Conservation (phyloP, 192 early-diverging fungal genomes). For the Allomyces arbusculus region DNA sequence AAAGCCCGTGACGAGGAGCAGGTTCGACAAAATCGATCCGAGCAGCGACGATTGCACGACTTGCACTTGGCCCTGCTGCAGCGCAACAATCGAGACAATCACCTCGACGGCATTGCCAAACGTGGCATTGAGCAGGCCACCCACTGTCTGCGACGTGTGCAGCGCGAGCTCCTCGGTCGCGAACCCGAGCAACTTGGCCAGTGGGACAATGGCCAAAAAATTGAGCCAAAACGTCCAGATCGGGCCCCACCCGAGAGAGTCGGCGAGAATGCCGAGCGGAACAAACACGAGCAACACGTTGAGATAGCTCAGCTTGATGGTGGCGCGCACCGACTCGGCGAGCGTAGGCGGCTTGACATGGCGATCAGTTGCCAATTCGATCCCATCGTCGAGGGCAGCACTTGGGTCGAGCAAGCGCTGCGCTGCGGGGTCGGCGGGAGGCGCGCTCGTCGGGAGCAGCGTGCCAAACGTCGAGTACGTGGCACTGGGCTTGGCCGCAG, state of each 20-base stretch:
- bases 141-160: slow-evolving; percentile 42
- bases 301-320: slow-evolving; percentile 28
- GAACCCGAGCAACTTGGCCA: slow-evolving; percentile 73
- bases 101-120: slow-evolving; percentile 54
- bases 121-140: slow-evolving; percentile 41
- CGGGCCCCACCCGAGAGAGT: slow-evolving; percentile 32
- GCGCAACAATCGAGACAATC: slow-evolving; percentile 30
- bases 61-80: slow-evolving; percentile 20
- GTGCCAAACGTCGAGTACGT: too few relatives aligned
- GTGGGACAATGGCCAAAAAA: slow-evolving; percentile 67
- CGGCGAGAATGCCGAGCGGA: slow-evolving; percentile 54
- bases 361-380: too few relatives aligned
- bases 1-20: slow-evolving; percentile 70
- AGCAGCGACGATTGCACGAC: slow-evolving; percentile 49
- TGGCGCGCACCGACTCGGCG: not conserved
- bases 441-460: too few relatives aligned
- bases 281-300: slow-evolving; percentile 54
- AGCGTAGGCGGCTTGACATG: not conserved
- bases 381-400: too few relatives aligned
- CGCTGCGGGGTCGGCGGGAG: too few relatives aligned
- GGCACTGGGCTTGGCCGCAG: too few relatives aligned
- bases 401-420: too few relatives aligned
- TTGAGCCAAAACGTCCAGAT: not conserved
- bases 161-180: slow-evolving; percentile 66
- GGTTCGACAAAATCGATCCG: slow-evolving; percentile 79